A percentile compares a stretch with the other conserved stretches of the same genome.
Conservation (phyloP, 2,329 filamentous ascomycete genomes). For the Fusarium dimerum region DNA sequence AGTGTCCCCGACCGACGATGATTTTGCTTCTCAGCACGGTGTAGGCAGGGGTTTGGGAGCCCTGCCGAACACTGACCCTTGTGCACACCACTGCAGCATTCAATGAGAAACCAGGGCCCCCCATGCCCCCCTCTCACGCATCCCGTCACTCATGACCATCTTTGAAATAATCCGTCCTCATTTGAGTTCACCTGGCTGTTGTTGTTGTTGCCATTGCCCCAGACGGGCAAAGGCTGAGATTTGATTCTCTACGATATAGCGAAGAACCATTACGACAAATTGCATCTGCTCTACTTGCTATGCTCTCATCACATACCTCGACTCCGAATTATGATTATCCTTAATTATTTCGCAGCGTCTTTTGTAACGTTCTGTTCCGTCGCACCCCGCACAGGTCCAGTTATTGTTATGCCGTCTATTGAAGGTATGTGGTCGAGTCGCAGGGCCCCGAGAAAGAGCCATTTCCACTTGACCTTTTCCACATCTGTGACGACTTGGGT, state of each 20-base stretch:
- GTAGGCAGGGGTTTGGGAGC: not conserved
- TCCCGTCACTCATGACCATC: not conserved
- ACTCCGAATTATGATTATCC: not conserved
- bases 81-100: no score
- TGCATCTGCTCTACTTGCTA: no score
- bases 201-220: not conserved
- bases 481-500: not conserved
- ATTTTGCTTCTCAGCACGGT: conserved; percentile 8
- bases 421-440: not conserved
- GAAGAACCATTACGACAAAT: no score
- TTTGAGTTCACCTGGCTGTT: not conserved
- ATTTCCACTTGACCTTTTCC: not conserved
- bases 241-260: no score
- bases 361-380: not conserved
- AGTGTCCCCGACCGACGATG: conserved; percentile 10
- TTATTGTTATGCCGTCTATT: not conserved
- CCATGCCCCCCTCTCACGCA: not conserved
- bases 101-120: not conserved
- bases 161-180: not conserved
- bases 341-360: not conserved
- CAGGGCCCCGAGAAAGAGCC: not conserved
- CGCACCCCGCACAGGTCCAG: not conserved
- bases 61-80: no score
- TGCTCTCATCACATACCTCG: not conserved
- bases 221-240: not conserved